Evolutionary conservation across 495 filamentous ascomycete species (phyloP).

Genomic region (Penicillium malachiteum): DNA sequence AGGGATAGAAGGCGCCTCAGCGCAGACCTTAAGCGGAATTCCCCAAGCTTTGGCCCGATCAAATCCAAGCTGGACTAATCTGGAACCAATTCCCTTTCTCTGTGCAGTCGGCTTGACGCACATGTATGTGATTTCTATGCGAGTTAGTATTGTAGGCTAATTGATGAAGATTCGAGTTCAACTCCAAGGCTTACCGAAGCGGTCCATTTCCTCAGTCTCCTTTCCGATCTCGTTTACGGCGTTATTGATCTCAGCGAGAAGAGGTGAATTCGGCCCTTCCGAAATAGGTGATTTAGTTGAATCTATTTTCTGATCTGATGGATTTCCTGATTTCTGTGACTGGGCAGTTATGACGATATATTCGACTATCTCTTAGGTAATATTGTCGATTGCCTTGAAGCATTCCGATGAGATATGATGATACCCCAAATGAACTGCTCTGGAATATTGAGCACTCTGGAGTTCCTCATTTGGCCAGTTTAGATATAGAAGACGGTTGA

Average conservation of each 20-base stretch:
- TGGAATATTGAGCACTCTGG: slow-evolving; percentile 17
- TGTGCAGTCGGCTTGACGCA: slow-evolving; percentile 14
- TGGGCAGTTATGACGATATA: slow-evolving; percentile 7
- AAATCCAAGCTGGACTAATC: slow-evolving; percentile 12
- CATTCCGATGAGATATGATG: slow-evolving; percentile 1
- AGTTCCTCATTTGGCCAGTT: slow-evolving; percentile 27
- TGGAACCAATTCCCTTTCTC: slow-evolving; percentile 15
- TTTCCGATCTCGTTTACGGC: slow-evolving; percentile 1
- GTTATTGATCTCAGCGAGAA: slow-evolving; percentile 10
- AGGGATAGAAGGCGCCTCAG: slow-evolving; percentile 18
- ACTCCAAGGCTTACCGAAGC: slow-evolving; percentile 12
- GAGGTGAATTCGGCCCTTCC: slow-evolving; percentile 14
- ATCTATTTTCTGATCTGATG: no score
- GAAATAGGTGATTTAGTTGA: neutral
- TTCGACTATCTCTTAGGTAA: slow-evolving; percentile 16
- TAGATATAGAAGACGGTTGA: slow-evolving; percentile 32
- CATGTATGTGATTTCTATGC: slow-evolving; percentile 19
- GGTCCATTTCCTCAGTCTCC: slow-evolving; percentile 11
- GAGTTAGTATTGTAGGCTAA: neutral
- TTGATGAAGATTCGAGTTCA: neutral
- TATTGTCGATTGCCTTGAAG: slow-evolving; percentile 18
- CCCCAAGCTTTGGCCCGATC: slow-evolving; percentile 10
- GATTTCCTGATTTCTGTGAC: neutral
- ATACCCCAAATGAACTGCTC: slow-evolving; percentile 10
- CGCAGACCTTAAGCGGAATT: slow-evolving; percentile 9